phyloP scores from a whole-genome alignment of 2,329 filamentous ascomycete species.

The Trichophyton simii region DNA sequence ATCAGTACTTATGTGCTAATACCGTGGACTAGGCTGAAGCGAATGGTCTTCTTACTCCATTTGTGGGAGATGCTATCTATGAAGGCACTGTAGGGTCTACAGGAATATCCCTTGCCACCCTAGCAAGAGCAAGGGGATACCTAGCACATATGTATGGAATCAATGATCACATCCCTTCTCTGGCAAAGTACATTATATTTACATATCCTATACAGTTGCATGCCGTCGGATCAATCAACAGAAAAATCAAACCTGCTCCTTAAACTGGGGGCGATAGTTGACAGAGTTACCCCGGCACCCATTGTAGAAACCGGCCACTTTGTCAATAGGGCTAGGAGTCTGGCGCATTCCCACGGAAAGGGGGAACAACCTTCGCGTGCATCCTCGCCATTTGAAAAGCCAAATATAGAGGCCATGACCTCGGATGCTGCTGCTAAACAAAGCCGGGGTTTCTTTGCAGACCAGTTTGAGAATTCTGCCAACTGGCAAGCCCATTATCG shows the following conservation, averaged over 20 bases:
- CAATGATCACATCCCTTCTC: not conserved
- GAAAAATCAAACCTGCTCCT: slow-evolving; percentile 85
- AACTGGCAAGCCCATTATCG: slow-evolving; percentile 78
- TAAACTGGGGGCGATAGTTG: slow-evolving; percentile 84
- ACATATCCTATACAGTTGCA: slow-evolving; percentile 47
- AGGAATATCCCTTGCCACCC: slow-evolving; percentile 81
- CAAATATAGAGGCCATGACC: slow-evolving; percentile 10
- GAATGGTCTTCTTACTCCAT: slow-evolving; percentile 59
- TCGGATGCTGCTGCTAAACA: slow-evolving; percentile 30
- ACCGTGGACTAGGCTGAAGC: slow-evolving; percentile 52
- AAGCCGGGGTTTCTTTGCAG: slow-evolving; percentile 80
- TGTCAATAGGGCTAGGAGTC: slow-evolving; percentile 73
- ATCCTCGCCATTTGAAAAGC: slow-evolving; percentile 14
- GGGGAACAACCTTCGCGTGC: slow-evolving; percentile 11
- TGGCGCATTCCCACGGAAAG: slow-evolving; percentile 60
- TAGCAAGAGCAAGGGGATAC: slow-evolving; percentile 81
- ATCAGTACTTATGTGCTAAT: slow-evolving; percentile 1
- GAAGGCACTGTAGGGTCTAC: slow-evolving; percentile 96
- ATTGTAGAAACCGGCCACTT: slow-evolving; percentile 92
- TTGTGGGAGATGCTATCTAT: slow-evolving; percentile 86
- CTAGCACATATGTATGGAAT: slow-evolving; percentile 63
- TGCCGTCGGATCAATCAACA: slow-evolving; percentile 79
- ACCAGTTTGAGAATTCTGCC: slow-evolving; percentile 86
- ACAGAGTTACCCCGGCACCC: slow-evolving; percentile 77
- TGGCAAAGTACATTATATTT: slow-evolving; percentile 4